phyloP scores from a whole-genome alignment of 164 flowering plant genomes.

The Liriodendron chinense region DNA sequence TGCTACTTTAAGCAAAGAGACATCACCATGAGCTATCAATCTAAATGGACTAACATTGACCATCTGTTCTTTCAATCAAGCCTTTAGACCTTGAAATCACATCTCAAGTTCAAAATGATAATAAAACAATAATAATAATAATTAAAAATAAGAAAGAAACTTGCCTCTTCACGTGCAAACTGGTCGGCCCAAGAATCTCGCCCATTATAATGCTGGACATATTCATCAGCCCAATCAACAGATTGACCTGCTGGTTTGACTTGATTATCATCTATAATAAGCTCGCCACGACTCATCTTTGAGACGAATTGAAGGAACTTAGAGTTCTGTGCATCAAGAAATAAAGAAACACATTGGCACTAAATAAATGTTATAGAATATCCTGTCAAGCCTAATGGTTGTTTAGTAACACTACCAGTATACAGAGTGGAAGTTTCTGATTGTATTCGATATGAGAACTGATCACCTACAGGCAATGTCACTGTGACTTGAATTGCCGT shows the following conservation, averaged over 20 bases:
- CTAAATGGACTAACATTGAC: not conserved
- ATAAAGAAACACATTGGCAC: not conserved
- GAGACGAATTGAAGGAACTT: slow-evolving; percentile 96
- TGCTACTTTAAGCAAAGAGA: too few relatives aligned
- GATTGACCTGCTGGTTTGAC: slow-evolving; percentile 49
- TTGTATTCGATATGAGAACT: too few relatives aligned
- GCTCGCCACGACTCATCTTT: slow-evolving; percentile 98
- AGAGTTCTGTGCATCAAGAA: slow-evolving; percentile 57
- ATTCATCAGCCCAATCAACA: slow-evolving; percentile 87
- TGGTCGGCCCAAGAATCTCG: slow-evolving; percentile 70
- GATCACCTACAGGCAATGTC: too few relatives aligned
- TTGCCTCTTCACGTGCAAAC: slow-evolving; percentile 52
- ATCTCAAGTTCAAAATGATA: too few relatives aligned
- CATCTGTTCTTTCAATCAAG: not conserved
- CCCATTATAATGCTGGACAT: slow-evolving; percentile 57
- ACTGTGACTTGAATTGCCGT: too few relatives aligned
- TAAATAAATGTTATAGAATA: not conserved
- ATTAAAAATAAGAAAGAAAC: slow-evolving; percentile 13
- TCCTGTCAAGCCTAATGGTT: not conserved
- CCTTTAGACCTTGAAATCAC: not conserved
- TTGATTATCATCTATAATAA: slow-evolving; percentile 91
- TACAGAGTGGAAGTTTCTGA: not conserved
- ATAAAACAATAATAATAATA: not conserved
- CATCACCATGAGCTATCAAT: too few relatives aligned
- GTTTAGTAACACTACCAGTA: not conserved